Evolutionary conservation across 257 asterid species (phyloP).

Genomic region (Dorcoceras hygrometricum): DNA sequence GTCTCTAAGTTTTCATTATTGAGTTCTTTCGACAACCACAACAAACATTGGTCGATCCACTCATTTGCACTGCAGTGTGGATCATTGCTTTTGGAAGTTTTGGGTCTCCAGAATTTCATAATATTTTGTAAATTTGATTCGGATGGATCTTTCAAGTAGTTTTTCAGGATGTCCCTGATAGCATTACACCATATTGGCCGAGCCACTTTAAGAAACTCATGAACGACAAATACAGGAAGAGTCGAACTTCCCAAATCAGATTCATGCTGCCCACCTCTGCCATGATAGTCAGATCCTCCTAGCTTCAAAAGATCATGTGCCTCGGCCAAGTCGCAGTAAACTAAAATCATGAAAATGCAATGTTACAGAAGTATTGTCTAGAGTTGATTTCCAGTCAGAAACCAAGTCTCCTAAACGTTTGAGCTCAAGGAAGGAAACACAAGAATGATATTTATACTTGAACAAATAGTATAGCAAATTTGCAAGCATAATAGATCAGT

Average conservation of each 20-base stretch:
- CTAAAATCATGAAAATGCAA: slow-evolving; percentile 36
- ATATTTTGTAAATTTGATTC: slow-evolving; percentile 53
- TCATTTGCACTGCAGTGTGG: slow-evolving; percentile 36
- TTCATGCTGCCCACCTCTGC: slow-evolving; percentile 79
- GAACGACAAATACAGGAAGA: slow-evolving; percentile 57
- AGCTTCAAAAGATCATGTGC: slow-evolving; percentile 68
- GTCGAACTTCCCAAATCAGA: slow-evolving; percentile 81
- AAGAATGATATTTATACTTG: too few relatives aligned
- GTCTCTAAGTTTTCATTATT: slow-evolving; percentile 51
- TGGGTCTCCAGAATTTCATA: slow-evolving; percentile 46
- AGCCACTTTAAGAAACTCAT: slow-evolving; percentile 78
- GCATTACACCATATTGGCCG: slow-evolving; percentile 86
- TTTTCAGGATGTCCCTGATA: slow-evolving; percentile 50
- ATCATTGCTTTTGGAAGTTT: slow-evolving; percentile 27
- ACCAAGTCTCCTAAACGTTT: neutral
- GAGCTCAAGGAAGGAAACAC: neutral
- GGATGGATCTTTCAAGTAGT: slow-evolving; percentile 59
- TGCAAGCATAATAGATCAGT: neutral
- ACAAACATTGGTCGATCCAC: slow-evolving; percentile 54
- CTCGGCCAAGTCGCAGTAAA: slow-evolving; percentile 79
- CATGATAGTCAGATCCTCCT: slow-evolving; percentile 98
- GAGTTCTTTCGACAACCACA: slow-evolving; percentile 71
- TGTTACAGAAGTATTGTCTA: neutral
- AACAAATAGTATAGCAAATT: too few relatives aligned
- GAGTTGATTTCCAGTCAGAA: neutral